Evolutionary conservation across 768 basidiomycete genomes (phyloP).

Genomic region (Lepiota subincarnata): DNA sequence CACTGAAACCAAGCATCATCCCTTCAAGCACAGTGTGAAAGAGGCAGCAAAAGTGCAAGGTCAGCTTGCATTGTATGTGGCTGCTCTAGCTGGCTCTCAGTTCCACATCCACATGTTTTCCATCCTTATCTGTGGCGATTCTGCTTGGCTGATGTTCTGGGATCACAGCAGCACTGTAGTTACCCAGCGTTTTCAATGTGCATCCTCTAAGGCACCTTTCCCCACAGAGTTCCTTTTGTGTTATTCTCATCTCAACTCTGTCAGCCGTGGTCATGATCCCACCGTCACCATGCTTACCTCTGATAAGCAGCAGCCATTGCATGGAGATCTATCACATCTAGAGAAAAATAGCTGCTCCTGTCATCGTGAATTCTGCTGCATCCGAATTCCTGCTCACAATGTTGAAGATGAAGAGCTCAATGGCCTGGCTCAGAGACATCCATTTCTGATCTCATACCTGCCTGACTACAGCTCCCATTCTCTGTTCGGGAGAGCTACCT

Average conservation of each 20-base stretch:
- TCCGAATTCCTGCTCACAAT: too few relatives aligned
- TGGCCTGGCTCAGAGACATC: background rate
- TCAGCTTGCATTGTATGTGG: conserved; percentile 23
- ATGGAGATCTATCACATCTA: too few relatives aligned
- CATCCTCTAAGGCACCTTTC: background rate
- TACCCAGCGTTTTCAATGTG: conserved; percentile 20
- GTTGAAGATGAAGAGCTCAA: too few relatives aligned
- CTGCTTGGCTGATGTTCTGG: conserved; percentile 29
- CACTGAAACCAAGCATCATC: background rate
- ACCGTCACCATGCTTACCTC: background rate
- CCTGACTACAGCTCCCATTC: conserved; percentile 11
- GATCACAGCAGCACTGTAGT: conserved; percentile 29
- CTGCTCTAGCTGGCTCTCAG: conserved; percentile 20
- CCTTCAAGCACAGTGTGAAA: background rate
- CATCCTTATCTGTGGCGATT: conserved; percentile 20
- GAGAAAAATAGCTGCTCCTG: too few relatives aligned
- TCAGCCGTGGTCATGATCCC: too few relatives aligned
- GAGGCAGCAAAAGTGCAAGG: conserved; percentile 7
- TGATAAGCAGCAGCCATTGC: too few relatives aligned
- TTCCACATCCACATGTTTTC: conserved; percentile 29
- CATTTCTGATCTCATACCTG: conserved; percentile 12
- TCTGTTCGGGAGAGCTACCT: conserved; percentile 20
- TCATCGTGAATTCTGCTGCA: too few relatives aligned
- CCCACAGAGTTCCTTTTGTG: conserved; percentile 23
- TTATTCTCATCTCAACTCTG: conserved; percentile 15